A percentile compares a stretch with the other conserved stretches of the same genome.
These are phyloP conservation scores for Citrullus colocynthis DNA, from an alignment of 306 rosid species.

Conservation along the genomic window DNA sequence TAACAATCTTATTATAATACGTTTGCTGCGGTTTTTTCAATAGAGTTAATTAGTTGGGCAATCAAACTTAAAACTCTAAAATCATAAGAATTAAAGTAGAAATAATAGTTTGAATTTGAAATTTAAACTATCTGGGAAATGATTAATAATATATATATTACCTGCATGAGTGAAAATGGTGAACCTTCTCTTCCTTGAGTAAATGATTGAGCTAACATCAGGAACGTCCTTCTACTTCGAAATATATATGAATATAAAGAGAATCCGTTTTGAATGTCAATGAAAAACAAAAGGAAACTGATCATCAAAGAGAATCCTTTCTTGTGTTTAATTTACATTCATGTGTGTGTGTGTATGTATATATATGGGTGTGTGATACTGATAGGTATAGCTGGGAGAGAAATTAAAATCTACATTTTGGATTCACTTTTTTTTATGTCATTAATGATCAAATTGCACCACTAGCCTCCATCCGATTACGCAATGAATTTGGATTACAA, in stretches of 20 bases:
- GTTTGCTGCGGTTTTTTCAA: too few species aligned
- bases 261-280: neutral
- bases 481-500: conserved; percentile 1
- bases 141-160: neutral
- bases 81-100: too few species aligned
- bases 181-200: conserved; percentile 1
- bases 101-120: too few species aligned
- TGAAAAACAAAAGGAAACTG: neutral
- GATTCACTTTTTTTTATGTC: neutral
- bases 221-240: neutral
- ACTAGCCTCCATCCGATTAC: neutral
- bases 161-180: conserved; percentile 16
- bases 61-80: too few species aligned
- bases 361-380: neutral
- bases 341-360: neutral
- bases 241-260: neutral
- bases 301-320: too few species aligned
- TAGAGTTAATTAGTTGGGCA: too few species aligned
- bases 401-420: neutral
- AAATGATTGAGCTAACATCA: neutral
- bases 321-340: too few species aligned
- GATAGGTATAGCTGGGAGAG: neutral
- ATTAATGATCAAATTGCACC: conserved; percentile 9
- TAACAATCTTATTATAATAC: too few species aligned
- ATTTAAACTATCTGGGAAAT: too few species aligned